Base-by-base conservation (phyloP, 2,329 filamentous ascomycete genomes). In the Drechslera avenae region DNA sequence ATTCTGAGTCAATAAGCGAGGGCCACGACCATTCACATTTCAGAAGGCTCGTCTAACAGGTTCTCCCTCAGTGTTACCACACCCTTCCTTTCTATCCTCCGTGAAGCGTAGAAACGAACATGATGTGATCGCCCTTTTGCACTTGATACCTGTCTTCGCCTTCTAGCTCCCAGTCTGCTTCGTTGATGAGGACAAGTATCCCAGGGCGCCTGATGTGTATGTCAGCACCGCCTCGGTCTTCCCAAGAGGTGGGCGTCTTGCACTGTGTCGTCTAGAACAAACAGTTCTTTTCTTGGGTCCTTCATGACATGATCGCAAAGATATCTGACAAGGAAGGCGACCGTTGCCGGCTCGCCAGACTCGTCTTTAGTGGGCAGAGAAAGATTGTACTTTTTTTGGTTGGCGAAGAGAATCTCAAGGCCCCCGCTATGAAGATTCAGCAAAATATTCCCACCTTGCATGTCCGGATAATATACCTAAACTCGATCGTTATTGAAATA, bases 81-180 rank as follows among this genome's bases (percentile, higher is more conserved):
- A 28, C 26, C 26, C 10, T 28, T 4, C 1, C 9, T 6, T 28
- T 10, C 36, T 65, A 97, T 54, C 94, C 94, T 50, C 94, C 94
- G 73, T 99, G 94, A 55, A 99, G 80, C 14, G 94, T 99, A 54
- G 92, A 97, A 56, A 99, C 92, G 76, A 99, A 99, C 60, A 97
- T 80, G 63, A 99, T 89, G 69, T 89, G 93, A 77, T 99, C 94
- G 51, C 86, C 83, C 55, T 80, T 75, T 75, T 93, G 86, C 50
- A 99, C 77, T 75, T 91, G 87, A 71, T 97, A 97, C 60, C 86
- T 83, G 70, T 94, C 91, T 75, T 97, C 93, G 14, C 92, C 94
- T 75, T 97, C 94, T 10, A 99, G 83, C 74, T 97, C 94, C 94
- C 94, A 99, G 73, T 99, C 94, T 19, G 91, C 90, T 65, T 99